Evolutionary conservation across 1,284 basidiomycete species (phyloP), one percentile per base, ranked within the genome.

Genomic region (Hemileia vastatrix): DNA sequence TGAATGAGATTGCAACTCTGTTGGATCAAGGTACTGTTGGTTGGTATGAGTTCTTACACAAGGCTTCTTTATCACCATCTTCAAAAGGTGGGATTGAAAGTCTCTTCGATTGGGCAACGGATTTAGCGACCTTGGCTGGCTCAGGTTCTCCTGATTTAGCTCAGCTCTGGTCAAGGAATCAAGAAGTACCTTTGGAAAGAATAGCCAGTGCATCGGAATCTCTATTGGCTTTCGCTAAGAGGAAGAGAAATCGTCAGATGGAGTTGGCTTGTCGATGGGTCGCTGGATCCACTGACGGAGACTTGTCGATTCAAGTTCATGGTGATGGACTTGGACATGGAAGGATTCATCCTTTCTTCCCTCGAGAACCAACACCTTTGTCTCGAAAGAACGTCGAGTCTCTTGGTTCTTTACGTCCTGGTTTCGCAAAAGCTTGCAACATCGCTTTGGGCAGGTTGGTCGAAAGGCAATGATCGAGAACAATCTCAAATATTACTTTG

Each of bases 251-350:
- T 45, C 58, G 71, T 8, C 70, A 71, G 63, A 72, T 72, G 71
- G 70, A 72, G 56, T 65, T 72, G 49, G 70, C 68, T 15, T 70
- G 70, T 53, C 63, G 71, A 36, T 74, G 72, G 72, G 70, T 70
- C 15, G 70, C 72, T 1, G 72, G 72, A 31, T 70, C 73, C 45
- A 67, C 69, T 6, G 72, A 74, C 47, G 70, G 66, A 36, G 69
- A 72, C 61, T 68, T 40, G 8, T 40, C 36, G 11, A 40, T 40
- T 40, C 36, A 40, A 40, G 36, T 40, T 40, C 36, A 11, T 40
- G 36, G 36, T 11, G 36, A 40, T 40, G 36, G 36, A 40, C 15
- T 40, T 11, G 36, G 36, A 40, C 8, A 40, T 40, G 36, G 36
- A 40, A 9, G 36, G 15, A 40, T 40, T 40, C 36, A 40, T 40